These are phyloP conservation scores for Blastobotrys malaysiensis DNA, from an alignment of 1,139 yeast species.

Conservation along the genomic window DNA sequence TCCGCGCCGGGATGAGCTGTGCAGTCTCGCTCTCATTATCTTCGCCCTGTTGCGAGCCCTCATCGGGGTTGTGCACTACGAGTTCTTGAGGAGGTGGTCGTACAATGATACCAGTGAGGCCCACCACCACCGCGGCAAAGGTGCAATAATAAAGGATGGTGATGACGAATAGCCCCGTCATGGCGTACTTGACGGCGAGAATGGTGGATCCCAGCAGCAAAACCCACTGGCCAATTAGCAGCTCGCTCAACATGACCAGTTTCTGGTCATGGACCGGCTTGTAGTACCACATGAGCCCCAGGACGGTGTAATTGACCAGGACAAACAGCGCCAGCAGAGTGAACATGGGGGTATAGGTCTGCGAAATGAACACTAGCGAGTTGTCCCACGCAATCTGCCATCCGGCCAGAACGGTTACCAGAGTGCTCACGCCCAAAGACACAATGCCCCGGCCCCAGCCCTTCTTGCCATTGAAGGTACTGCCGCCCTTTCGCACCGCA, in stretches of 20 bases:
- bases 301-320: slow-evolving; percentile 49
- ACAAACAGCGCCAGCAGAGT: slow-evolving; percentile 44
- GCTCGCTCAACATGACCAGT: slow-evolving; percentile 55
- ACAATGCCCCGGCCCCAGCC: slow-evolving; percentile 55
- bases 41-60: slow-evolving; percentile 18
- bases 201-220: slow-evolving; percentile 47
- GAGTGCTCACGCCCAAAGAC: slow-evolving; percentile 43
- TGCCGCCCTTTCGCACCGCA: not conserved
- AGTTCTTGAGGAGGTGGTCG: slow-evolving; percentile 21
- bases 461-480: not conserved
- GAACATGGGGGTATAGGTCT: slow-evolving; percentile 46
- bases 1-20: not conserved
- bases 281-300: slow-evolving; percentile 47
- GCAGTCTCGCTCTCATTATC: slow-evolving; percentile 1
- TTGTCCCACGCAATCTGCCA: slow-evolving; percentile 40
- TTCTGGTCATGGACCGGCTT: slow-evolving; percentile 70
- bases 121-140: slow-evolving; percentile 50
- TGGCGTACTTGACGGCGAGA: slow-evolving; percentile 40
- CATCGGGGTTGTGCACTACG: slow-evolving; percentile 3
- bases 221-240: slow-evolving; percentile 54
- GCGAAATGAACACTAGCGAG: slow-evolving; percentile 56
- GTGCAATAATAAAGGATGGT: slow-evolving; percentile 49
- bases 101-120: slow-evolving; percentile 41
- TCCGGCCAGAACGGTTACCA: slow-evolving; percentile 37
- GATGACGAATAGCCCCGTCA: slow-evolving; percentile 57